phyloP scores from a whole-genome alignment of 768 basidiomycete species.

The Pisolithus marmoratus region DNA sequence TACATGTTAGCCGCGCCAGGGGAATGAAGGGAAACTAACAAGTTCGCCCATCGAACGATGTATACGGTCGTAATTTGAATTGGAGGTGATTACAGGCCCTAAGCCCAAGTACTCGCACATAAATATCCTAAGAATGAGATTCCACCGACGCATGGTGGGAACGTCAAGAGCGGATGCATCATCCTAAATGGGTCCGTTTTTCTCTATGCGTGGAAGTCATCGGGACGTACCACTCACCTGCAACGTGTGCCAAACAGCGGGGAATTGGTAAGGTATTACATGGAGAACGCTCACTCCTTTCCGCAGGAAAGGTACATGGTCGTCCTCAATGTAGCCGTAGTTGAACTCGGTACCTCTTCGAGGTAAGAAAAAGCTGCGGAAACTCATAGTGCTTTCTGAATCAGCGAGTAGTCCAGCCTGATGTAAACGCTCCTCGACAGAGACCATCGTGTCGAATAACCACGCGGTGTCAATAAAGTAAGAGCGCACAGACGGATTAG shows the following conservation, averaged over 20 bases:
- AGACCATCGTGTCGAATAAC: slow-evolving; percentile 77
- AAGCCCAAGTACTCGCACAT: slow-evolving; percentile 85
- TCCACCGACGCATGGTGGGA: slow-evolving; percentile 86
- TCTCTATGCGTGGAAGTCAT: background rate
- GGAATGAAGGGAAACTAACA: slow-evolving; percentile 28
- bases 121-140: slow-evolving; percentile 80
- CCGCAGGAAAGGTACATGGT: slow-evolving; percentile 86
- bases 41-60: slow-evolving; percentile 41
- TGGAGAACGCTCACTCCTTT: slow-evolving; percentile 86
- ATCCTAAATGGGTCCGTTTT: slow-evolving; percentile 49
- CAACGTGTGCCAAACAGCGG: slow-evolving; percentile 82
- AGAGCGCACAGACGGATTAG: slow-evolving; percentile 67
- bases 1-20: background rate
- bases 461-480: slow-evolving; percentile 88
- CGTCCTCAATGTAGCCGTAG: slow-evolving; percentile 74
- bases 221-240: slow-evolving; percentile 39
- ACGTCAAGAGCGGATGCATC: slow-evolving; percentile 82
- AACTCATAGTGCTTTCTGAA: slow-evolving; percentile 35
- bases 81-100: slow-evolving; percentile 38
- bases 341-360: slow-evolving; percentile 35
- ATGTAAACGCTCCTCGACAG: slow-evolving; percentile 67
- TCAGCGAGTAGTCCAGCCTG: slow-evolving; percentile 57
- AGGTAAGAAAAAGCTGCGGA: slow-evolving; percentile 63
- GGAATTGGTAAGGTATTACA: slow-evolving; percentile 86
- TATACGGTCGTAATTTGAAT: slow-evolving; percentile 18